Percentiles rank a stretch among this genome's conserved stretches.
Conservation (phyloP, 1,284 basidiomycete genomes). For the Cryptococcus sp. region DNA sequence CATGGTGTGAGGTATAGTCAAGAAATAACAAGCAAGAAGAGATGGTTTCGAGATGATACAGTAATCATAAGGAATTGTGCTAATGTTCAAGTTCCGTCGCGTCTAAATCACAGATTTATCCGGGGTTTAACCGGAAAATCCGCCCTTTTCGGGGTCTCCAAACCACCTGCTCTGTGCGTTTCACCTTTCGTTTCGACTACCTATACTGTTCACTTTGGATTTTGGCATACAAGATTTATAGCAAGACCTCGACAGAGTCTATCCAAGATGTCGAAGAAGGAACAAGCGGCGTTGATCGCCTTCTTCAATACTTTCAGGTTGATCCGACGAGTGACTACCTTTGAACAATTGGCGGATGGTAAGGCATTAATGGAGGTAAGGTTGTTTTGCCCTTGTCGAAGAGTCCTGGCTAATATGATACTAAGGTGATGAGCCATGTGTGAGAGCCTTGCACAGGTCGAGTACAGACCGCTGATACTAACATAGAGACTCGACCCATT, state of each 20-base stretch:
- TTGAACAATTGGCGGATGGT: conserved; percentile 40
- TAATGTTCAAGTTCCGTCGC: not conserved
- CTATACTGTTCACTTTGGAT: not conserved
- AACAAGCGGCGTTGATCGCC: conserved; percentile 41
- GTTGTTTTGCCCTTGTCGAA: not conserved
- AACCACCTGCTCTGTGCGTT: too few relatives aligned
- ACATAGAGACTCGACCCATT: conserved; percentile 31
- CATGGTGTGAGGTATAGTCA: not conserved
- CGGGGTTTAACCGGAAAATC: not conserved
- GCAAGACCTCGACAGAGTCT: not conserved
- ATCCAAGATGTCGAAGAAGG: conserved; percentile 11
- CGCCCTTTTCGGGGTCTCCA: too few relatives aligned
- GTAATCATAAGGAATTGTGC: not conserved
- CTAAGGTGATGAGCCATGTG: conserved; percentile 24
- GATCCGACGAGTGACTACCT: conserved; percentile 25
- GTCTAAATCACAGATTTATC: not conserved
- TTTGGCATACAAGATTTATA: not conserved
- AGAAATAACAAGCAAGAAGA: not conserved
- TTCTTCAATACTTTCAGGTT: conserved; percentile 41
- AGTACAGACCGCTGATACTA: not conserved
- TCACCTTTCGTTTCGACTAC: not conserved
- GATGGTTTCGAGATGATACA: too few relatives aligned
- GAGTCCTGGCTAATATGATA: not conserved
- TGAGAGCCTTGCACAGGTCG: conserved; percentile 1
- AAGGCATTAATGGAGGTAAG: conserved; percentile 42